phyloP scores from a whole-genome alignment of 2,329 filamentous ascomycete genomes.

The Phialophora chinensis region DNA sequence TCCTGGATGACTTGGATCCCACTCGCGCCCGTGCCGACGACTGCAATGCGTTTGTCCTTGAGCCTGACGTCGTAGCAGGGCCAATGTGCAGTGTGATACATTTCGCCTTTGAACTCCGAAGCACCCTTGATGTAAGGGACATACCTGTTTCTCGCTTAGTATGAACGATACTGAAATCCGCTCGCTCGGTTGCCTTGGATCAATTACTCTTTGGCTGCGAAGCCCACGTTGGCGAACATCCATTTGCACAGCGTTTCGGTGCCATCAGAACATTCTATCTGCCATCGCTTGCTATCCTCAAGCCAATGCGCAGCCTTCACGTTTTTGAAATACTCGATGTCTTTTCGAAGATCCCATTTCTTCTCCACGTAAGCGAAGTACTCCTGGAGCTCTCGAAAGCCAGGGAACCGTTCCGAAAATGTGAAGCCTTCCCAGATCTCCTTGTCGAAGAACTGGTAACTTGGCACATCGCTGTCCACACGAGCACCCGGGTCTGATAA shows the following conservation, averaged over 20 bases:
- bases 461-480: constrained; percentile 60
- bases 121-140: constrained; percentile 66
- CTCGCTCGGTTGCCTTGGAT: no score
- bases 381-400: constrained; percentile 44
- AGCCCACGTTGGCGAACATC: constrained; percentile 50
- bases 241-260: constrained; percentile 47
- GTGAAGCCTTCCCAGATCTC: constrained; percentile 54
- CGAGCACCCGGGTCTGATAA: constrained; percentile 52
- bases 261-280: constrained; percentile 53
- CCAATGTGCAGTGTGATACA: constrained; percentile 67
- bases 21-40: constrained; percentile 68
- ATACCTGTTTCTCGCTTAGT: constrained; percentile 52
- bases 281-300: constrained; percentile 42
- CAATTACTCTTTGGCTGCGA: constrained; percentile 54
- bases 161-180: constrained; percentile 35
- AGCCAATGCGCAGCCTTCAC: constrained; percentile 48
- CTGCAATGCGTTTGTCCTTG: constrained; percentile 63
- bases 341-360: constrained; percentile 52
- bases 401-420: constrained; percentile 52
- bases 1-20: constrained; percentile 47
- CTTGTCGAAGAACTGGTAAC: constrained; percentile 61
- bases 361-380: constrained; percentile 58
- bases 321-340: constrained; percentile 46
- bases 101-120: constrained; percentile 62
- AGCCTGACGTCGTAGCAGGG: constrained; percentile 62